These are phyloP conservation scores for Solanum paucissectum DNA, from an alignment of 257 asterid genomes.

Conservation along the genomic window DNA sequence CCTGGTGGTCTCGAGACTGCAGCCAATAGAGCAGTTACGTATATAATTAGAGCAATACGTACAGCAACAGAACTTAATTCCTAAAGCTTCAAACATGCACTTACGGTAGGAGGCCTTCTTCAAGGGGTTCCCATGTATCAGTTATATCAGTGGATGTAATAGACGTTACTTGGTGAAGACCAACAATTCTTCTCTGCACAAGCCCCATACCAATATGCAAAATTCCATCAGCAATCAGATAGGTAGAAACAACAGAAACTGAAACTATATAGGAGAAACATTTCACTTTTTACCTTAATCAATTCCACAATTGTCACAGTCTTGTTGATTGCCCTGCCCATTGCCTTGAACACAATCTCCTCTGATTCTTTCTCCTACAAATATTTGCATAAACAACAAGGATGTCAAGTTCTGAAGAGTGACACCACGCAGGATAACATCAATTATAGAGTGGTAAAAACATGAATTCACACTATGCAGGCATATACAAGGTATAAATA, in stretches of 20 bases:
- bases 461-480: neutral
- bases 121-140: slow-evolving; percentile 97
- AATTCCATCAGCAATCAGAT: slow-evolving; percentile 3
- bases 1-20: slow-evolving; percentile 84
- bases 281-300: slow-evolving; percentile 32
- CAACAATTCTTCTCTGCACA: slow-evolving; percentile 85
- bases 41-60: neutral
- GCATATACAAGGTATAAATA: neutral
- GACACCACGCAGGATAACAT: neutral
- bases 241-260: neutral
- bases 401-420: neutral
- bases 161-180: slow-evolving; percentile 80
- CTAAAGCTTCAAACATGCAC: slow-evolving; percentile 2
- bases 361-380: slow-evolving; percentile 55
- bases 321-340: slow-evolving; percentile 75
- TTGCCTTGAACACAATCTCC: slow-evolving; percentile 56
- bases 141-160: slow-evolving; percentile 85
- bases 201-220: neutral
- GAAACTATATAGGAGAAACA: neutral
- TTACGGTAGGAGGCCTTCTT: slow-evolving; percentile 97
- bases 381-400: neutral
- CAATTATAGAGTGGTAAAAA: neutral
- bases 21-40: slow-evolving; percentile 3
- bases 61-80: neutral
- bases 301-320: slow-evolving; percentile 57